Evolutionary conservation across 2,329 filamentous ascomycete genomes (phyloP).

Genomic region (Talaromyces marneffei): DNA sequence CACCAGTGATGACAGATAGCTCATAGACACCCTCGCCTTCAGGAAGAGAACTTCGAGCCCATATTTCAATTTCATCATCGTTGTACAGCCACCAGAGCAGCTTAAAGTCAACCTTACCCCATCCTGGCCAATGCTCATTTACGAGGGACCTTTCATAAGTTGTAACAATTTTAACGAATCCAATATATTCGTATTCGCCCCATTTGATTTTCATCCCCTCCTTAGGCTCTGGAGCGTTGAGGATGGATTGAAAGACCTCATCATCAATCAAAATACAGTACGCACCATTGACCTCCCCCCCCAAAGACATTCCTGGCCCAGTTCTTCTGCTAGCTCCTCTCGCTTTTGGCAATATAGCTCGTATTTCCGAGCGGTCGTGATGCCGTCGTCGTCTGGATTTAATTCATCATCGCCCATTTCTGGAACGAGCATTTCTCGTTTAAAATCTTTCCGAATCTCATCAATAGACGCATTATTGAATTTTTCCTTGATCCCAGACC

Average conservation of each 20-base stretch:
- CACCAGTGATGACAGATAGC: no score
- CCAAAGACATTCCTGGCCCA: neutral
- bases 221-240: neutral
- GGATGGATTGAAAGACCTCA: no score
- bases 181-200: no score
- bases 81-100: neutral
- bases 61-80: neutral
- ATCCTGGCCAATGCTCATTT: neutral
- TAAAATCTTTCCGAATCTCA: neutral
- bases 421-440: neutral
- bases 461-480: neutral
- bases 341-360: neutral
- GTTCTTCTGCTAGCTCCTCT: neutral
- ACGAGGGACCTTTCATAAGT: neutral
- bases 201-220: neutral
- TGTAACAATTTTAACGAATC: no score
- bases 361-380: neutral
- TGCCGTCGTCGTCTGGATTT: neutral
- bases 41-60: no score
- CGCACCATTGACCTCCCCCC: neutral
- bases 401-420: neutral
- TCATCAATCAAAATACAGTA: neutral
- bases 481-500: neutral
- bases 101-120: neutral
- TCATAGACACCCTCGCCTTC: no score